Percentiles rank a stretch among this genome's conserved stretches.
phyloP scores from a whole-genome alignment of 2,329 filamentous ascomycete genomes.

The Stachybotrys chartarum region DNA sequence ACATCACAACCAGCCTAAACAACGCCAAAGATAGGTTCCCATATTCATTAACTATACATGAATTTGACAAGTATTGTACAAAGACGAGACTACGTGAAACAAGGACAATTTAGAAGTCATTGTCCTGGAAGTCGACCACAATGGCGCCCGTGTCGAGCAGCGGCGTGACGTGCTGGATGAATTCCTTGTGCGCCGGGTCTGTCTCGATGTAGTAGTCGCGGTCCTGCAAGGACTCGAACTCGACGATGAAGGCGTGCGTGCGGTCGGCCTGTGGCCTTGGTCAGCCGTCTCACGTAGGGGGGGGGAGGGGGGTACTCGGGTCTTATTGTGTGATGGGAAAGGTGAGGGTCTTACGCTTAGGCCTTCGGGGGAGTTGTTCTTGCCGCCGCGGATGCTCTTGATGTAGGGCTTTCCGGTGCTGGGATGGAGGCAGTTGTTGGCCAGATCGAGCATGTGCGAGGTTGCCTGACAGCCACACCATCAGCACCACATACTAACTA shows the following conservation, averaged over 20 bases:
- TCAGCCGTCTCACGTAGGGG: background rate
- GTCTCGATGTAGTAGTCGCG: conserved; percentile 2
- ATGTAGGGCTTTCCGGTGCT: conserved; percentile 53
- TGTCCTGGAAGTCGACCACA: background rate
- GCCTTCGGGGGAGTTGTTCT: conserved; percentile 42
- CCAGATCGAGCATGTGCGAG: conserved; percentile 33
- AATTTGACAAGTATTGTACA: background rate
- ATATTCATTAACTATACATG: background rate
- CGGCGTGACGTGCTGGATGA: background rate
- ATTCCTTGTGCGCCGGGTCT: conserved; percentile 3
- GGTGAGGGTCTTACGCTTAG: background rate
- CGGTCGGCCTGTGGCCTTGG: conserved; percentile 42
- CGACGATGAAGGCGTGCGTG: conserved; percentile 59
- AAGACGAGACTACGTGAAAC: background rate
- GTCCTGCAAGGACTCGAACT: conserved; percentile 3
- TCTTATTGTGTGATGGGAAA: conserved; percentile 35
- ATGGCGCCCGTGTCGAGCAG: background rate
- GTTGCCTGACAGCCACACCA: background rate
- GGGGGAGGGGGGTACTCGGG: background rate
- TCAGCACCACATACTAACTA: background rate
- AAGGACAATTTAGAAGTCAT: background rate
- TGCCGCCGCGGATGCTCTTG: conserved; percentile 48
- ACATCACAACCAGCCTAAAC: too few relatives aligned
- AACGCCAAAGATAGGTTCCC: too few relatives aligned
- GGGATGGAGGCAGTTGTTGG: conserved; percentile 54